Conservation (phyloP, 1,139 yeast genomes). For the Candida pseudocylindracea region DNA sequence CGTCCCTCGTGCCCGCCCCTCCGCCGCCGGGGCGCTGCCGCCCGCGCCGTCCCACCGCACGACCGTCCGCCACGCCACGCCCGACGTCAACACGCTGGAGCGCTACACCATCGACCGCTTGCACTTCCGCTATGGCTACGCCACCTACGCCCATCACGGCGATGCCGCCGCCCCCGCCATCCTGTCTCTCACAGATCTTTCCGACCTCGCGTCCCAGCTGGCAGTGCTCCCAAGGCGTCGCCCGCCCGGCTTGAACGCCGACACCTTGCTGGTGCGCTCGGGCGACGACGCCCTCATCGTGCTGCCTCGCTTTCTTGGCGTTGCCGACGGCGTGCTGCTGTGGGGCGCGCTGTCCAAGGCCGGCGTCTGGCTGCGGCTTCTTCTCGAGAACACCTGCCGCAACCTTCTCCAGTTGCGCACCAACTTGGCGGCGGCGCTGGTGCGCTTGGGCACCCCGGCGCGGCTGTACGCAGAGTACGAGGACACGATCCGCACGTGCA, state of each 20-base stretch:
- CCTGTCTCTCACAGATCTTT: conserved; percentile 25
- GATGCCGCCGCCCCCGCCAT: conserved; percentile 15
- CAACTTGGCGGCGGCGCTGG: no score
- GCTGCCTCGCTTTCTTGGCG: conserved; percentile 29
- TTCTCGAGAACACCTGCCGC: no score
- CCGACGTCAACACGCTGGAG: no score
- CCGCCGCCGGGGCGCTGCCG: no score
- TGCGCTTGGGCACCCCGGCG: no score
- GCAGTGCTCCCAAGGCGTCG: conserved; percentile 26
- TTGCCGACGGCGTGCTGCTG: conserved; percentile 42
- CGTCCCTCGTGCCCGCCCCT: no score
- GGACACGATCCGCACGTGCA: conserved; percentile 17
- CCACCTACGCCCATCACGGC: conserved; percentile 28
- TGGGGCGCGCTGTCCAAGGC: conserved; percentile 25
- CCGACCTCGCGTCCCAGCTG: conserved; percentile 24
- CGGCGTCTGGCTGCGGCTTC: conserved; percentile 34
- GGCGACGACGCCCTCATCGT: conserved; percentile 46
- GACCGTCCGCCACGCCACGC: no score
- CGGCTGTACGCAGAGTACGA: conserved; percentile 24
- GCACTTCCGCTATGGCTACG: no score
- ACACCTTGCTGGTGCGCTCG: conserved; percentile 27
- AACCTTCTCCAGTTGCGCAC: no score
- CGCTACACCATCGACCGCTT: no score
- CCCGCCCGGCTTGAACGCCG: conserved; percentile 29
- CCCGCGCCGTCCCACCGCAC: no score